Percentiles rank a stretch among this genome's conserved stretches.
Evolutionary conservation across 345 rosid genomes (phyloP).

Genomic region (Euphorbia peplus): DNA sequence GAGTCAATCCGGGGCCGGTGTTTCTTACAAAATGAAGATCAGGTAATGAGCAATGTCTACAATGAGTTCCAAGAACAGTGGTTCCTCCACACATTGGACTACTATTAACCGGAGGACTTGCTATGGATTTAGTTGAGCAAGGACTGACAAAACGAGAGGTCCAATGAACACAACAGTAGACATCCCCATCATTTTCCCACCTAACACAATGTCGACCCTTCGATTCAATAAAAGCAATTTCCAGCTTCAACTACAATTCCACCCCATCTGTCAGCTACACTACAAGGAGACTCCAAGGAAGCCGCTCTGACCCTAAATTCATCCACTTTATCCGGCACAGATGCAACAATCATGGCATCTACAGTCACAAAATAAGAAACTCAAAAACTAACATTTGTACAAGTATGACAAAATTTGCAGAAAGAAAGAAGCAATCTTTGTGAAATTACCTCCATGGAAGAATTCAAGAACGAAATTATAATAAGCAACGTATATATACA

Average conservation of each 20-base stretch:
- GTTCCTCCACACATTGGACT: constrained; percentile 84
- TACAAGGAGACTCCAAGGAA: constrained; percentile 34
- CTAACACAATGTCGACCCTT: constrained; percentile 98
- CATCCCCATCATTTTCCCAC: constrained; percentile 97
- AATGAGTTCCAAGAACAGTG: constrained; percentile 90
- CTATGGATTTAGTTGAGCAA: constrained; percentile 52
- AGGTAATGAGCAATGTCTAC: constrained; percentile 89
- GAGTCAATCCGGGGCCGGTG: constrained; percentile 63
- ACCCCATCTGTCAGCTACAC: constrained; percentile 65
- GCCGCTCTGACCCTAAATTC: constrained; percentile 31
- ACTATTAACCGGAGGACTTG: constrained; percentile 45
- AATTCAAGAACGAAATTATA: too few relatives aligned
- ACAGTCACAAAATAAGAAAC: too few relatives aligned
- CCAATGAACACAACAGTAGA: constrained; percentile 95
- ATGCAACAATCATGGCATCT: constrained; percentile 30
- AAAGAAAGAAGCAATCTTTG: not conserved
- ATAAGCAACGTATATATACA: too few relatives aligned
- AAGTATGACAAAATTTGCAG: not conserved
- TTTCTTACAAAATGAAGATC: constrained; percentile 79
- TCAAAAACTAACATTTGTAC: not conserved
- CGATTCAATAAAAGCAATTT: constrained; percentile 79
- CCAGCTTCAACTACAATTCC: constrained; percentile 61
- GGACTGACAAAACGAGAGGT: constrained; percentile 87
- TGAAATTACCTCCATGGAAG: constrained; percentile 80
- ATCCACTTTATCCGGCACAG: constrained; percentile 32